These are phyloP conservation scores for Verticillium alfalfae DNA, from an alignment of 2,329 filamentous ascomycete genomes.

Conservation along the genomic window DNA sequence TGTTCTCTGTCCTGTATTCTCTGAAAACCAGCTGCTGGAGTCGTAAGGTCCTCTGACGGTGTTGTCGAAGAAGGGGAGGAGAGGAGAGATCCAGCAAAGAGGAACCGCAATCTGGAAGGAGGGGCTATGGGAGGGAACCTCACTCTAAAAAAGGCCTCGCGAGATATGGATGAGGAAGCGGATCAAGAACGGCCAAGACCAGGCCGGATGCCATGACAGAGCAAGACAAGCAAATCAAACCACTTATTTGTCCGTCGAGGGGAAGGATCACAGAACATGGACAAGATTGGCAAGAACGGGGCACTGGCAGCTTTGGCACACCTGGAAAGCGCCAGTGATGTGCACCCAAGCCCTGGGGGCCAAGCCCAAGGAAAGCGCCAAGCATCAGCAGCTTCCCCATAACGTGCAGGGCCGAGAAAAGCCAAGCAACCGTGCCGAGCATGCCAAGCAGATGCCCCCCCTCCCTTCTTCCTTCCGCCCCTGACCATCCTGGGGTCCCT, in stretches of 20 bases:
- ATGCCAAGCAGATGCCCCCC: not conserved
- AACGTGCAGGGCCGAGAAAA: not conserved
- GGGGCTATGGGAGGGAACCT: not conserved
- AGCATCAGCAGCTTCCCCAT: not conserved
- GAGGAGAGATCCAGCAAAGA: not conserved
- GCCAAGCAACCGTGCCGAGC: slow-evolving; percentile 3
- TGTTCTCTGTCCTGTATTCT: not conserved
- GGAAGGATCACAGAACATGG: not conserved
- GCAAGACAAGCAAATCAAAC: not conserved
- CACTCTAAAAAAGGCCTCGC: not conserved
- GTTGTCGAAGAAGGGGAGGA: too few relatives aligned
- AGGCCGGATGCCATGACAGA: not conserved
- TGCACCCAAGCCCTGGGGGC: not conserved
- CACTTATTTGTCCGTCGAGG: not conserved
- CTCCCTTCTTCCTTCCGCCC: not conserved
- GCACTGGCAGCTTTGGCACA: not conserved
- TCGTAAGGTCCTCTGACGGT: too few relatives aligned
- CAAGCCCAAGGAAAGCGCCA: slow-evolving; percentile 1
- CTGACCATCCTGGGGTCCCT: not conserved
- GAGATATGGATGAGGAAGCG: not conserved
- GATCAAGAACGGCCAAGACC: not conserved
- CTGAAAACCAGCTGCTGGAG: not conserved
- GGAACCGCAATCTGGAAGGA: not conserved
- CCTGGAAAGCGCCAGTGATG: not conserved
- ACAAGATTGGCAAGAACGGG: not conserved